Percentiles rank a stretch among this genome's conserved stretches.
Evolutionary conservation across 1,284 basidiomycete species (phyloP).

Genomic region (Cryptococcus floricola): DNA sequence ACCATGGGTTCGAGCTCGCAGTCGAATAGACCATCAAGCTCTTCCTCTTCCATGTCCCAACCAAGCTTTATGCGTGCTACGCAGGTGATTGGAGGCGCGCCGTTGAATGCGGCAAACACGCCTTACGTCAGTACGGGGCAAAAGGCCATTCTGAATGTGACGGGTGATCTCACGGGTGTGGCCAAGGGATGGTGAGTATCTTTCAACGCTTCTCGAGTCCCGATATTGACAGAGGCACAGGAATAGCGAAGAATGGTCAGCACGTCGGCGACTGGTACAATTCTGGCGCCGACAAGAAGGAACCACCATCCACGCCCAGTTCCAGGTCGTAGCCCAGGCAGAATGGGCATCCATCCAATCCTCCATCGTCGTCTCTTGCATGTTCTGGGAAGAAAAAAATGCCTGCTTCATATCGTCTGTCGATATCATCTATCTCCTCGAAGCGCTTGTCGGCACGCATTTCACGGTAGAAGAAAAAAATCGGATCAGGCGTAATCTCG

Average conservation of each 20-base stretch:
- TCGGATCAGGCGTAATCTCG: slow-evolving; percentile 86
- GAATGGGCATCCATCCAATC: slow-evolving; percentile 50
- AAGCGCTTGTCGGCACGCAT: slow-evolving; percentile 74
- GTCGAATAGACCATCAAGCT: too few relatives aligned
- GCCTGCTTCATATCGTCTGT: slow-evolving; percentile 88
- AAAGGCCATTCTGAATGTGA: slow-evolving; percentile 47
- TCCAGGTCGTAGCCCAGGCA: slow-evolving; percentile 50
- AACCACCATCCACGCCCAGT: slow-evolving; percentile 52
- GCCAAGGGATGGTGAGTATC: slow-evolving; percentile 53
- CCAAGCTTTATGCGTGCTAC: slow-evolving; percentile 44
- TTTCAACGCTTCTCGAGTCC: neutral
- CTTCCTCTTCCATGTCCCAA: slow-evolving; percentile 15
- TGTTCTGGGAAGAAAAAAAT: slow-evolving; percentile 74
- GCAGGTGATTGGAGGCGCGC: slow-evolving; percentile 24
- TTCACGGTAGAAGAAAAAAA: slow-evolving; percentile 97
- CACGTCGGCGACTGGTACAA: slow-evolving; percentile 53
- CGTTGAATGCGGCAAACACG: slow-evolving; percentile 12
- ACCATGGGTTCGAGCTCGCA: neutral
- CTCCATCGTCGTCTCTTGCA: slow-evolving; percentile 68
- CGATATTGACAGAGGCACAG: slow-evolving; percentile 14
- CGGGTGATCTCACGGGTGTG: slow-evolving; percentile 54
- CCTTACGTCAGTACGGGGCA: slow-evolving; percentile 20
- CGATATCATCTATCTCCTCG: slow-evolving; percentile 88
- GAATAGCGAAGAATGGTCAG: slow-evolving; percentile 53
- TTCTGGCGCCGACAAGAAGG: slow-evolving; percentile 56